Evolutionary conservation across 345 rosid species (phyloP), one percentile per base, ranked within the genome.

Genomic region (Kernera saxatilis): DNA sequence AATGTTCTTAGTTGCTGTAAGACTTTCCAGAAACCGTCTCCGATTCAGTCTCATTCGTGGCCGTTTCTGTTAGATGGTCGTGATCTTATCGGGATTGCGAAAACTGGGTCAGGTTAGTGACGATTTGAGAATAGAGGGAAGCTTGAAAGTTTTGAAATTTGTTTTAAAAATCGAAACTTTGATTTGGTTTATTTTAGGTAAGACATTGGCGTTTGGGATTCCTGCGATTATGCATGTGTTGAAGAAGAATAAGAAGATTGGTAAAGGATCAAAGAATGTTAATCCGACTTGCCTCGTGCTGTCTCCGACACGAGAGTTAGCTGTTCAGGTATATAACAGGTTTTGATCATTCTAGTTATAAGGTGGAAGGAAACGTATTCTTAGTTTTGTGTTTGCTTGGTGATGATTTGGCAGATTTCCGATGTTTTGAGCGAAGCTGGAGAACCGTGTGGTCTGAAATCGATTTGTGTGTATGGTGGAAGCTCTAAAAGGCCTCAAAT

Each of bases 41-140:
- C 96, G 0, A 91, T 91, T 80, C 99, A 94, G 84, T 83, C 99
- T 5, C 86, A 86, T 56, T 83, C 96, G 1, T 94, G 98, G 99
- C 99, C 99, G 2, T 91, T 89, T 79, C 70, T 94, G 82, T 76
- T 94, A 72, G 82, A 87, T 45, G 93, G 88, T 6, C 97, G 99
- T 70, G 98, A 94, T 81, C 86, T 94, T 68, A 87, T 94, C 4
- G 98, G 99, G 21, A 91, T 91, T 70, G 98, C 99, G 0, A 89
- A 87, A 29, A 94, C 99, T 62, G 99, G 99, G n/a, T 94, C 98
- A 76, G 99, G 99, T 93, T 69, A 25, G 69, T 61, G 1, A 6
- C 68, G 61, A 1, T 30, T 27, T 22, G 12, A 6, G 49, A 13
- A 8, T 4, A 9, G 32, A 39, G n/a, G 30, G 39, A 12, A 32